A percentile compares a stretch with the other conserved stretches of the same genome.
Evolutionary conservation across 2,329 filamentous ascomycete species (phyloP).

Genomic region (Penicillium psychrosexuale): DNA sequence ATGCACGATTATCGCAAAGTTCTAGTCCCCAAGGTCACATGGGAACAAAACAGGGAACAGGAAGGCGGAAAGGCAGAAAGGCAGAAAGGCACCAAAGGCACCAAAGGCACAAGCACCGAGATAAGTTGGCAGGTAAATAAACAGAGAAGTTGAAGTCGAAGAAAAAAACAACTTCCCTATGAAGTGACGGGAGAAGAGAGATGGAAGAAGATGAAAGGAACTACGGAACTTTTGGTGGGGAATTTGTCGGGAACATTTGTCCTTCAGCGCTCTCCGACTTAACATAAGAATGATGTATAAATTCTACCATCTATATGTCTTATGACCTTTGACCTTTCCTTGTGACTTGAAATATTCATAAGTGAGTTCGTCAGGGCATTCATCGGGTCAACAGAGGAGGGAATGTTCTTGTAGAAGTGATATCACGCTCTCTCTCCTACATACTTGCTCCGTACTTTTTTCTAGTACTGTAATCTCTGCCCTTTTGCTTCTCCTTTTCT

Average conservation of each 20-base stretch:
- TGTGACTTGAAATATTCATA: neutral
- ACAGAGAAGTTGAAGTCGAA: neutral
- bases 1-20: conserved; percentile 7
- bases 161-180: neutral
- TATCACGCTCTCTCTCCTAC: neutral
- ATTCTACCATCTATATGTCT: neutral
- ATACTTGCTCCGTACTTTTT: neutral
- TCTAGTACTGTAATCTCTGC: neutral
- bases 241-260: neutral
- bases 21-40: neutral
- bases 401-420: neutral
- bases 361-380: neutral
- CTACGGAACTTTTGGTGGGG: conserved; percentile 7
- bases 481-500: neutral
- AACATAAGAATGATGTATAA: neutral
- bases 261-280: neutral
- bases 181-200: neutral
- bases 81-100: neutral
- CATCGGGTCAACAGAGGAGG: neutral
- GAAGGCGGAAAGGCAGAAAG: neutral
- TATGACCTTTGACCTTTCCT: neutral
- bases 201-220: neutral
- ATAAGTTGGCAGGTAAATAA: neutral
- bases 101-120: neutral
- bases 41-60: neutral